A percentile compares a stretch with the other conserved stretches of the same genome.
Conservation (phyloP, 2,329 filamentous ascomycete species). For the Diplodia seriata region DNA sequence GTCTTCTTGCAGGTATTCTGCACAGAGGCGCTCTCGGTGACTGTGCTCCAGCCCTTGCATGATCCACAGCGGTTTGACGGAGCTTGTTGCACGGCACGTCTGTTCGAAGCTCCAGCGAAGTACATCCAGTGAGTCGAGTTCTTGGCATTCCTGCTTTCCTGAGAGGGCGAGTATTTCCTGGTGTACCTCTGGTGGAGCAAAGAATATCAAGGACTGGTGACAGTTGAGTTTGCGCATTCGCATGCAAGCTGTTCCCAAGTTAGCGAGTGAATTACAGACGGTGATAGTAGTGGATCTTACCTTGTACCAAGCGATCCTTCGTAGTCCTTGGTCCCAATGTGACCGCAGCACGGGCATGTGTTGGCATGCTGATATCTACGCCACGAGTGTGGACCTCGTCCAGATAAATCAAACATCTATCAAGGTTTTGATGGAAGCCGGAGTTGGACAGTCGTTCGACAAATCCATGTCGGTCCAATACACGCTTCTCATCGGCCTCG, state of each 20-base stretch:
- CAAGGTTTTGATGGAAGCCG: slow-evolving; percentile 62
- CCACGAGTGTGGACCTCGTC: slow-evolving; percentile 75
- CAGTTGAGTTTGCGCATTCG: slow-evolving; percentile 17
- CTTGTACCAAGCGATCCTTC: slow-evolving; percentile 74
- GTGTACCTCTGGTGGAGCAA: slow-evolving; percentile 48
- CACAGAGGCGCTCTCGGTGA: slow-evolving; percentile 8
- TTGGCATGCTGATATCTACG: slow-evolving; percentile 69
- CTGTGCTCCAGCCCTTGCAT: slow-evolving; percentile 12
- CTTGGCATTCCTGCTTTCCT: not conserved
- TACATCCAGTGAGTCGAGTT: slow-evolving; percentile 13
- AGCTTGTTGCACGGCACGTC: not conserved
- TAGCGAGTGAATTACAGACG: slow-evolving; percentile 39
- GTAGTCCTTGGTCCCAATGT: slow-evolving; percentile 70
- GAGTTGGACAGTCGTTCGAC: slow-evolving; percentile 64
- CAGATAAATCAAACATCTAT: slow-evolving; percentile 69
- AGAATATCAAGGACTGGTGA: slow-evolving; percentile 58
- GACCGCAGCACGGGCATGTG: slow-evolving; percentile 67
- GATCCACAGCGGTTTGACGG: slow-evolving; percentile 12
- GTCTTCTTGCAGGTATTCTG: not conserved
- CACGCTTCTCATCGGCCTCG: slow-evolving; percentile 61
- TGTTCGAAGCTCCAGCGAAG: slow-evolving; percentile 7
- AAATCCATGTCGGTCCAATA: slow-evolving; percentile 58
- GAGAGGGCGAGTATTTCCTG: slow-evolving; percentile 57
- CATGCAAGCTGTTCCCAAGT: slow-evolving; percentile 14
- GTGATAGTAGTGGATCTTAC: slow-evolving; percentile 56